Base-by-base conservation (phyloP, 1,284 basidiomycete species). In the Peniophora sp. region DNA sequence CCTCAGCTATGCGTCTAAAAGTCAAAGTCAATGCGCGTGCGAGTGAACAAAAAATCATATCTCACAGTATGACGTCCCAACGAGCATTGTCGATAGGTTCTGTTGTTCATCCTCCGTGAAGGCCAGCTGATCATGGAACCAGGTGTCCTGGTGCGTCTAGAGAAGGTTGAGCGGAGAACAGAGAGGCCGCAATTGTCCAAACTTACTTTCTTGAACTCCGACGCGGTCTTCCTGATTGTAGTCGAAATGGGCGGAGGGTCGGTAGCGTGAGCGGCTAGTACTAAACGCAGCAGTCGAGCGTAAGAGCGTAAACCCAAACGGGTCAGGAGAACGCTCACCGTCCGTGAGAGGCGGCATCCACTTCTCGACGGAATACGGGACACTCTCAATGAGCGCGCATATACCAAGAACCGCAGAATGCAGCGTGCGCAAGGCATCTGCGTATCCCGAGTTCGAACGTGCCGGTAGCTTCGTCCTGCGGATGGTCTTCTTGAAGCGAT, bases 231-330 rank as follows among this genome's bases (percentile, higher is more conserved):
- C 48, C 91, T 80, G 60, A 96, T 93, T 5, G 93, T 92, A 3
- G 89, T 92, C 22, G 88, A 90, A 61, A 98, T 91, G 18, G 95
- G 95, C 44, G 87, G 85, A 20, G 95, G 94, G 64, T 95, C 92
- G 3, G 92, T 88, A 2, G 89, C 85, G 65, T 97, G 90, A 60
- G 75, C 74, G 3, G 86, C 86, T 54, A 92, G 72, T 24, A 86
- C 85, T 84, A 58, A 53, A 9, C 57, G 55, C 27, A 53, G 48
- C 41, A 43, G 12, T 23, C 45, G 47, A 32, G 44, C 32, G 12
- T n/a, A 34, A 23, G 43, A n/a, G 18, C 27, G 18, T 24, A 32
- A 15, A 24, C 24, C 23, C 15, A n/a, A 42, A 9, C n/a, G 15
- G 3, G 36, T 42, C 11, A n/a, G 44, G 18, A 12, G 27, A 45